Conservation (phyloP, 306 rosid genomes). For the Medicago ruthenica region DNA sequence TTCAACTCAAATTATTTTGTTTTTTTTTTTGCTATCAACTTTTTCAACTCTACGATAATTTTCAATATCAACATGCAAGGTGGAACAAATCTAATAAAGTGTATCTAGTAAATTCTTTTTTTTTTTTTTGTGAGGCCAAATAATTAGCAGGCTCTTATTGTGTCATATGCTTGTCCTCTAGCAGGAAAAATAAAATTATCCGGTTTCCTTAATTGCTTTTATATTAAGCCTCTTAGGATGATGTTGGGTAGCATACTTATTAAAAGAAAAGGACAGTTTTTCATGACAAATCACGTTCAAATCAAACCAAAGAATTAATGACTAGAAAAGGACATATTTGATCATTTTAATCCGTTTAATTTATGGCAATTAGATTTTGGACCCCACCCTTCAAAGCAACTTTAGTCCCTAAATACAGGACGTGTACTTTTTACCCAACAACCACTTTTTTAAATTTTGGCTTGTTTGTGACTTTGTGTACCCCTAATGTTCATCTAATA, state of each 20-base stretch:
- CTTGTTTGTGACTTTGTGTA: slow-evolving; percentile 7
- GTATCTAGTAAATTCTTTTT: background rate
- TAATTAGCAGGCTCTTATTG: slow-evolving; percentile 20
- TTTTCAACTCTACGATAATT: background rate
- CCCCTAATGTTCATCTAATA: slow-evolving; percentile 6
- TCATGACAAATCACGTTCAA: slow-evolving; percentile 41
- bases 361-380: slow-evolving; percentile 44
- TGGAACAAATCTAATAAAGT: slow-evolving; percentile 6
- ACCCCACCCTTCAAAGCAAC: slow-evolving; percentile 40
- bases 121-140: slow-evolving; percentile 25
- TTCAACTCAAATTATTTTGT: too few species aligned
- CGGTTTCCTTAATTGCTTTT: slow-evolving; percentile 26
- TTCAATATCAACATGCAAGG: background rate
- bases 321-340: slow-evolving; percentile 39
- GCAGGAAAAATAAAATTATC: background rate
- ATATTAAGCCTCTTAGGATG: slow-evolving; percentile 38
- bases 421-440: slow-evolving; percentile 50
- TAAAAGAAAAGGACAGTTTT: slow-evolving; percentile 42
- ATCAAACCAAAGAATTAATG: slow-evolving; percentile 35
- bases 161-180: slow-evolving; percentile 25
- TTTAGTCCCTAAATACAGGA: slow-evolving; percentile 38
- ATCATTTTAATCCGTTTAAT: slow-evolving; percentile 24
- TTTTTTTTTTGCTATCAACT: background rate
- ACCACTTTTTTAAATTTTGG: slow-evolving; percentile 40
- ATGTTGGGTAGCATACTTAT: slow-evolving; percentile 43